Base-by-base conservation (phyloP, 768 basidiomycete species). In the Kwoniella pini region DNA sequence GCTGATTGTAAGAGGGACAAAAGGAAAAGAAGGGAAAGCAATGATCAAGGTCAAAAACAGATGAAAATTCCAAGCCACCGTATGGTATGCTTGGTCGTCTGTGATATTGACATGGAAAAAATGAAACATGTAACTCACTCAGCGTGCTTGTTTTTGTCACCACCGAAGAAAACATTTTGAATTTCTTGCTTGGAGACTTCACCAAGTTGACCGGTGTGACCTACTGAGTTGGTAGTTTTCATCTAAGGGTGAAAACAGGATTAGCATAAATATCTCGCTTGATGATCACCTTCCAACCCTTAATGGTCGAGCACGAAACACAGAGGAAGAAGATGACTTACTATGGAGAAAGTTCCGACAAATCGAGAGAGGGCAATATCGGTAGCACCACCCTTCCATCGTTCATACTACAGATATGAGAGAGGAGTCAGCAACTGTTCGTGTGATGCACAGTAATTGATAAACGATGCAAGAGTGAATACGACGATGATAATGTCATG, bases 111-210 rank as follows among this genome's bases (percentile, higher is more conserved):
- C n/a, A n/a, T n/a, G 30, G 48, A 6, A 26, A 44, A 10, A 50
- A 31, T 7, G 33, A 50, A 31, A 0, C 27, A 12, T 24, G 28
- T 33, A 19, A 75, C 73, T 63, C 63, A 75, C 73, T 75, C 73
- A 57, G 72, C 62, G 24, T 62, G 64, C 63, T 75, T 75, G 53
- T 69, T 63, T 60, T 70, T 72, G 48, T 71, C 69, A 48, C 70
- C 73, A 22, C 66, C 70, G 48, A 75, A 75, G 63, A 75, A 75
- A 48, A 59, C 70, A 48, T 62, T 72, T 65, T 75, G 71, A 15
- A 68, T 63, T 58, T 75, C 73, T 56, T 70, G 68, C 53, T 70
- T 70, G 60, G 70, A 70, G 46, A 75, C 56, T 42, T 70, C 71
- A 45, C 71, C 71, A 26, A 75, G 68, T 13, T 39, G 48, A 44